Base-by-base conservation (phyloP, 2,329 filamentous ascomycete species). In the Pseudogymnoascus verrucosus region DNA sequence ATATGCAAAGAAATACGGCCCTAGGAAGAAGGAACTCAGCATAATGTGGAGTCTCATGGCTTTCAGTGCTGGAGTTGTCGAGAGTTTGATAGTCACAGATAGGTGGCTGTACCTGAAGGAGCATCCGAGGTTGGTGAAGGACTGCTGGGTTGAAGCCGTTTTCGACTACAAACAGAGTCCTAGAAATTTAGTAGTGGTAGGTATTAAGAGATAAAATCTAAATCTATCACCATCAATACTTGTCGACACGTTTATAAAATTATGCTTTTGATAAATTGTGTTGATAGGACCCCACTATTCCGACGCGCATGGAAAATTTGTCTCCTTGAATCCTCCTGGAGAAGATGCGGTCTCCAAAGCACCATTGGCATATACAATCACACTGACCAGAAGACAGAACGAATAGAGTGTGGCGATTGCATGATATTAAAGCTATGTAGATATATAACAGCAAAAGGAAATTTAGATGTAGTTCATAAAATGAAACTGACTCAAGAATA, bases 1-100 rank as follows among this genome's bases (percentile, higher is more conserved):
- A 12, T 99, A 98, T 73, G 88, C 90, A 71, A 71, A 73, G 8
- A 73, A 76, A 44, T 97, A 89, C 75, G 74, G 74, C 31, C 80
- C 81, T 40, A 81, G 88, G 63, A 91, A 89, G 77, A 89, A 91
- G 69, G 89, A 97, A 72, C 78, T 99, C 40, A 91, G 89, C 71
- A 83, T 96, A 6, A 85, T 96, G 65, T 99, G 95, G 95, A 91
- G 86, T 69, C 75, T 99, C 70, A 99, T 99, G 93, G 93, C 95
- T 0, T 97, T 96, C 71, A 96, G 91, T 74, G 93, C 93, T 2
- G 86, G 86, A 19, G 89, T 96, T 3, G 87, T 96, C 2, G 95
- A 99, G 78, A 91, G 91, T 34, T 79, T 96, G 65, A 93, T 99
- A 70, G 91, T 96, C 61, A 85, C 89, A 54, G 95, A 99, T 79